phyloP scores from a whole-genome alignment of 441 rosid species.

The Biscutella auriculata region DNA sequence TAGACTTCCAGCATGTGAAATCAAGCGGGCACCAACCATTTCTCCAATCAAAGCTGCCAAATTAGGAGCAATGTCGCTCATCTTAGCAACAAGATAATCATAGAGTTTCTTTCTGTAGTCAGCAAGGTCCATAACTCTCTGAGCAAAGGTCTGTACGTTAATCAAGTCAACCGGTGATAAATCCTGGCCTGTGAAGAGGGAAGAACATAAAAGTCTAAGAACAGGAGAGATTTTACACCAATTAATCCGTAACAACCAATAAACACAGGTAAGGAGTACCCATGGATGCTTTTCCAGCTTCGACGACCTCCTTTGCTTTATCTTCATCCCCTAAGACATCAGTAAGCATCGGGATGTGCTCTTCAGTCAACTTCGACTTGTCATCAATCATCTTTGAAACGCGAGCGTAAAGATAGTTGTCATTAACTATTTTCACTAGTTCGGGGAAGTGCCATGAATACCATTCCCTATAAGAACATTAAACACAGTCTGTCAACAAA shows the following conservation, averaged over 20 bases:
- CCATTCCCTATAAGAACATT: constrained; percentile 65
- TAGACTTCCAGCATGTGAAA: constrained; percentile 97
- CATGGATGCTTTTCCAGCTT: constrained; percentile 98
- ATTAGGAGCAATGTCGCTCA: constrained; percentile 93
- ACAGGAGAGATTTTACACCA: neutral
- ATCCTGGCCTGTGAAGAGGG: constrained; percentile 60
- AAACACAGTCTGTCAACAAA: neutral
- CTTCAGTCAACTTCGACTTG: constrained; percentile 74
- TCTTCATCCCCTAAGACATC: constrained; percentile 87
- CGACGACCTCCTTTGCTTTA: constrained; percentile 78
- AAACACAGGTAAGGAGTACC: constrained; percentile 37
- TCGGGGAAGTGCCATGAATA: constrained; percentile 98
- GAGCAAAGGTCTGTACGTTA: constrained; percentile 72
- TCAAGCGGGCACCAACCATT: constrained; percentile 84
- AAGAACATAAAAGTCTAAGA: neutral
- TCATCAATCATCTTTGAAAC: constrained; percentile 77
- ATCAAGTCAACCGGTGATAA: constrained; percentile 75
- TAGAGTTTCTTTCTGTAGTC: constrained; percentile 85
- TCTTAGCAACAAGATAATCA: constrained; percentile 78
- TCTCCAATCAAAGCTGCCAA: constrained; percentile 93
- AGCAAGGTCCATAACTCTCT: constrained; percentile 78
- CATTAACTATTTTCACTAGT: constrained; percentile 78
- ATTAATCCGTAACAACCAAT: neutral
- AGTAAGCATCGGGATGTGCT: constrained; percentile 55
- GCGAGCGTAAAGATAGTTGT: constrained; percentile 82